These are phyloP conservation scores for Neopestalotiopsis rosae DNA, from an alignment of 2,329 filamentous ascomycete species.

Conservation along the genomic window DNA sequence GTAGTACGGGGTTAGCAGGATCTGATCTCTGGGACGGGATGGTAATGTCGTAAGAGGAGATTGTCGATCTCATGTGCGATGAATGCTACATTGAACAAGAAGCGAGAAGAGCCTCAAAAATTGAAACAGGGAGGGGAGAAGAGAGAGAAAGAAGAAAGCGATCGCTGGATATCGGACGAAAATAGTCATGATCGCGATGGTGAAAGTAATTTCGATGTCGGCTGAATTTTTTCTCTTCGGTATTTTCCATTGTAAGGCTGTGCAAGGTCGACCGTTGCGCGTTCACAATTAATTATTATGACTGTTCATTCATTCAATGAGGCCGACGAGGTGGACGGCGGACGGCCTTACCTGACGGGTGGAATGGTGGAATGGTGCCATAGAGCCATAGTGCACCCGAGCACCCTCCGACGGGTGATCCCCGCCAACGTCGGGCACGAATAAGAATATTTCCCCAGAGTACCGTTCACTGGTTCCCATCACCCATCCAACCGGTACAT, in stretches of 20 bases:
- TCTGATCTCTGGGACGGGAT: neutral
- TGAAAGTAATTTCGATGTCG: neutral
- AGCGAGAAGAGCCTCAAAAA: neutral
- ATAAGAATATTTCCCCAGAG: neutral
- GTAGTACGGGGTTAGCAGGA: neutral
- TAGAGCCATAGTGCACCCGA: no score
- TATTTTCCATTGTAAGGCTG: neutral
- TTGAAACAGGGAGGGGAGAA: neutral
- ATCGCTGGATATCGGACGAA: neutral
- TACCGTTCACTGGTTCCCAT: neutral
- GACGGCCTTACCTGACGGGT: neutral
- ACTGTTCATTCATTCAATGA: no score
- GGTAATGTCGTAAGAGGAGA: neutral
- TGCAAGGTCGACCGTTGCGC: neutral
- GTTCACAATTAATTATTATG: neutral
- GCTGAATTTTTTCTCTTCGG: neutral
- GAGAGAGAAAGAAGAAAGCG: neutral
- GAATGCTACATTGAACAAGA: neutral
- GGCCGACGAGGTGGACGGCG: neutral
- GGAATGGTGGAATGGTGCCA: no score
- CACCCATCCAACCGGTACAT: neutral
- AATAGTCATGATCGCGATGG: neutral
- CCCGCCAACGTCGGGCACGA: neutral
- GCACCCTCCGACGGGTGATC: neutral
- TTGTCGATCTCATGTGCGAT: neutral